Evolutionary conservation across 768 basidiomycete genomes (phyloP), one percentile per base, ranked within the genome.

Genomic region (Auricularia auricula-judae): DNA sequence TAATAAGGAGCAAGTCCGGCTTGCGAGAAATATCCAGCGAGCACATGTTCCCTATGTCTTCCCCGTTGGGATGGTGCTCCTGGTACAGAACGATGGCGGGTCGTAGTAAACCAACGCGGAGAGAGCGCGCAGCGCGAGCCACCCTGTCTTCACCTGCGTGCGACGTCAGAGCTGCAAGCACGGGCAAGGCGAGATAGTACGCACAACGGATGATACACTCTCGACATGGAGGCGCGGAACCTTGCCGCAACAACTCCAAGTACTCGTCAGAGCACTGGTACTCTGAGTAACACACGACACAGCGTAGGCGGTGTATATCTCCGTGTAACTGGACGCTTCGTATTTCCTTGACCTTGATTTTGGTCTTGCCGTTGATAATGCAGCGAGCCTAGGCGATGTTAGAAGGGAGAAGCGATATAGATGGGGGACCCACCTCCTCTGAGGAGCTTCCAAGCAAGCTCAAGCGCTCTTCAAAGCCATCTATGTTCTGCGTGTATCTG

Each of bases 51-150:
- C 91, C 94, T 68, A 99, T 98, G 58, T 94, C 90, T 67, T 98
- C 94, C 1, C 93, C 93, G 36, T 91, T 80, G 7, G 91, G 96
- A 75, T 93, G 93, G 0, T 88, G 81, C 74, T 99, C 96, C 71
- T 95, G 92, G 73, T 99, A 99, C 2, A 99, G 81, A 12, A 98
- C 93, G 65, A 99, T 92, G 7, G 90, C 88, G 5, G 96, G 96
- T 11, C 96, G 88, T 12, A 99, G 84, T 18, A 80, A 85, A 16
- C 96, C 95, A 51, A 93, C 79, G 65, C 84, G 85, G 63, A 87
- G 82, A 7, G 89, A 80, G 64, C 92, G 87, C 35, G 90, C 93
- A 35, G 87, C 86, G 51, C 93, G 88, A 21, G 89, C 88, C n/a
- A 86, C 76, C 34, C 95, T 87, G 36, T 84, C 86, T 69, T 88